Base-by-base conservation (phyloP, 306 rosid genomes). In the Pachyrhizus erosus region DNA sequence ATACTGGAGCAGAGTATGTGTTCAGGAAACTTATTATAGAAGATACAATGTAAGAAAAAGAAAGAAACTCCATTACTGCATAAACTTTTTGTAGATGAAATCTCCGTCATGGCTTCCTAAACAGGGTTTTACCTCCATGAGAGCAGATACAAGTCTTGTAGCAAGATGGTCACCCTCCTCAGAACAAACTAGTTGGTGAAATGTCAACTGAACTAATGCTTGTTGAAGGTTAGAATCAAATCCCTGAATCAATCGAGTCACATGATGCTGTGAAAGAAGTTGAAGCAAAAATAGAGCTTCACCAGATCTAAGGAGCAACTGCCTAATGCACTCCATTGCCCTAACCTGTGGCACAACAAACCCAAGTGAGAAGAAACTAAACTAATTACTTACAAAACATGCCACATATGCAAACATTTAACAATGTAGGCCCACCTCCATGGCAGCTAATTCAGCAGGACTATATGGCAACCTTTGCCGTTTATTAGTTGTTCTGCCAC, bases 321-420 rank as follows among this genome's bases (percentile, higher is more conserved):
- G 99, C 90, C 98, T 90, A 66, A 92, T 90, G 86, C 98, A 96
- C 86, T 96, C 99, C 98, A 96, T 93, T 76, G 99, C 99, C 84
- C 99, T 92, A 86, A 93, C 99, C 99, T 96, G 84, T 24, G 80
- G 29, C 80, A 86, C 78, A 86, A 51, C 57, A 87, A 84, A 79
- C 57, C 61, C 62, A 73, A 65, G 64, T 87, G 76, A 87, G 70
- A 57, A 79, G 73, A 33, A 64, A 64, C 45, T 64, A 24, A 62
- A 78, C 65, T 7, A 37, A 39, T 4, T 46, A 65, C 82, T 79
- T 37, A 66, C 79, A 46, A 66, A 79, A 54, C 62, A 29, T 49
- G 21, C 23, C 21, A 75, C 49, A 37, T 31, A 58, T 55, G 49
- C 37, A 40, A 74, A 55, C 29, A 78, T 58, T 64, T 77, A 75